A percentile compares a stretch with the other conserved stretches of the same genome.
Evolutionary conservation across 495 filamentous ascomycete species (phyloP).

Genomic region (Neurospora sp.): DNA sequence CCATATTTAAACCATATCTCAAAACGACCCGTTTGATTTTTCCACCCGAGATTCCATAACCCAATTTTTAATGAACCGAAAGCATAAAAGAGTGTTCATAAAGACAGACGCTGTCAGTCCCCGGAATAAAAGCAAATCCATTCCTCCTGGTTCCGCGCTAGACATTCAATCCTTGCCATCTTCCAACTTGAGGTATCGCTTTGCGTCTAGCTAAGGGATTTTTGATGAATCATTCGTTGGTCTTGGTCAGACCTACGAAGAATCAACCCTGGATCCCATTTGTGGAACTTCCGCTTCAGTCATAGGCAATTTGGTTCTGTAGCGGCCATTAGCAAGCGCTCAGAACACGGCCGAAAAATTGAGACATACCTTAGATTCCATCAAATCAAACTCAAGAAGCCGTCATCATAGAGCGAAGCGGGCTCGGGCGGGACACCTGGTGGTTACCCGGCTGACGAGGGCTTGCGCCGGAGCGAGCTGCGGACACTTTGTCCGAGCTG

Average conservation of each 20-base stretch:
- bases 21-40: background rate
- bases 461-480: slow-evolving; percentile 27
- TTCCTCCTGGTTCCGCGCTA: background rate
- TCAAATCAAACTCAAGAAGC: slow-evolving; percentile 39
- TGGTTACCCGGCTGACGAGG: slow-evolving; percentile 25
- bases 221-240: background rate
- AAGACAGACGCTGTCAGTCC: background rate
- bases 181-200: background rate
- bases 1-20: background rate
- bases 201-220: background rate
- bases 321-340: background rate
- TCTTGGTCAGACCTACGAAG: background rate
- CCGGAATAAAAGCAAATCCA: background rate
- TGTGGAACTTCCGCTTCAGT: background rate
- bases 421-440: slow-evolving; percentile 43
- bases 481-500: slow-evolving; percentile 27
- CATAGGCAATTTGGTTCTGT: background rate
- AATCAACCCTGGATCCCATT: background rate
- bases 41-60: background rate
- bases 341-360: no score
- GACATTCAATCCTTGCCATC: background rate
- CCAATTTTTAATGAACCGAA: background rate
- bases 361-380: slow-evolving; percentile 14
- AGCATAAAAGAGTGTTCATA: background rate
- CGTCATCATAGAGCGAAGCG: slow-evolving; percentile 50